These are phyloP conservation scores for Mortierella sp. DNA, from an alignment of 371 early-diverging fungal species.

Conservation along the genomic window DNA sequence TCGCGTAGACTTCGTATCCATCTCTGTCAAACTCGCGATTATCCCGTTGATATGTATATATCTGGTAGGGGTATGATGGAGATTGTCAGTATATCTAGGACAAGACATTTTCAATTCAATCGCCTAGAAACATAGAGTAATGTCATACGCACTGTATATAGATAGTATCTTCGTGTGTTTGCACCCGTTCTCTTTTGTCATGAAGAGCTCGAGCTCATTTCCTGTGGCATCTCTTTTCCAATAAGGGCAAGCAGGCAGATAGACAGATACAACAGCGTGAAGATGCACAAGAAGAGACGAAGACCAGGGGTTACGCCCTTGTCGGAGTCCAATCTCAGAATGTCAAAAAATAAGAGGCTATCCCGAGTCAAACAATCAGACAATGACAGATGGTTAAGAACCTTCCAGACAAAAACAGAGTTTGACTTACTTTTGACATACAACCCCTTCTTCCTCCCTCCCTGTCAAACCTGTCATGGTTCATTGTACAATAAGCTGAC, in stretches of 20 bases:
- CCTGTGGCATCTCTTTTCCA: no score
- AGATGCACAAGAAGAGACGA: not conserved
- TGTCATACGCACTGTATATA: not conserved
- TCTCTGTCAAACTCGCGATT: not conserved
- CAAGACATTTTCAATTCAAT: not conserved
- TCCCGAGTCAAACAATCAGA: conserved; percentile 17
- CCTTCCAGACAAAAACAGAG: conserved; percentile 18
- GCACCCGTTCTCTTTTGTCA: no score
- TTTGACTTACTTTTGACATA: conserved; percentile 2
- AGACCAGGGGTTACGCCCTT: not conserved
- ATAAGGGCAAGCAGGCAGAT: no score
- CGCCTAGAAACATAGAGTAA: conserved; percentile 3
- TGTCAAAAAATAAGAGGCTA: conserved; percentile 4
- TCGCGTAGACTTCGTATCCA: not conserved
- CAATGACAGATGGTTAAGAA: conserved; percentile 10
- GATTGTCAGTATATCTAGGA: not conserved
- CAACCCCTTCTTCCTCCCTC: not conserved
- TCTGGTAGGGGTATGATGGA: no score
- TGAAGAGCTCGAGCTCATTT: no score
- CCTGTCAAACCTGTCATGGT: not conserved
- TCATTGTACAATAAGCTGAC: conserved; percentile 6
- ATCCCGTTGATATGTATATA: no score
- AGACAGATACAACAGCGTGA: no score
- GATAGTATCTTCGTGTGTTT: no score
- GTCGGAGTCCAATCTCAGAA: conserved; percentile 2